Conservation (phyloP, 1,284 basidiomycete species). For the Acaromyces ingoldii region DNA sequence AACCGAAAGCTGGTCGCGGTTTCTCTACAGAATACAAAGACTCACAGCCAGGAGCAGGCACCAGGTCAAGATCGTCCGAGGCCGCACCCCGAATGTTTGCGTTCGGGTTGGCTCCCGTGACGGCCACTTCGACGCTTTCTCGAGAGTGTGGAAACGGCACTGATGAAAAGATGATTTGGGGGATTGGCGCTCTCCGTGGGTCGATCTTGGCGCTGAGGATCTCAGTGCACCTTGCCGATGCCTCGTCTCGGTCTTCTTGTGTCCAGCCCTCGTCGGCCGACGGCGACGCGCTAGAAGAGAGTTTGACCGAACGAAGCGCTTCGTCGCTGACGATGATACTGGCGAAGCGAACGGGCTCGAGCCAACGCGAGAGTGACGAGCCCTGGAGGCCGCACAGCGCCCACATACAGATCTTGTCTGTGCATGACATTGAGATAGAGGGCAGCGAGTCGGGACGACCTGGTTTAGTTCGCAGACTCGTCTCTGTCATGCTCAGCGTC, state of each 20-base stretch:
- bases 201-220: neutral
- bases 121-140: neutral
- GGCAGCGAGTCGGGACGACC: slow-evolving; percentile 34
- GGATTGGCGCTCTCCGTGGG: neutral
- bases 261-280: neutral
- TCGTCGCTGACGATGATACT: slow-evolving; percentile 18
- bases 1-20: neutral
- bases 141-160: neutral
- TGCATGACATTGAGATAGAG: slow-evolving; percentile 30
- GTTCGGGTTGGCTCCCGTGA: neutral
- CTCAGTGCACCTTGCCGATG: neutral
- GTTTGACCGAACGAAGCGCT: neutral
- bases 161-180: neutral
- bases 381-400: slow-evolving; percentile 30
- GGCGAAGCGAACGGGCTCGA: slow-evolving; percentile 19
- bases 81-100: slow-evolving; percentile 8
- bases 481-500: neutral
- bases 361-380: slow-evolving; percentile 16
- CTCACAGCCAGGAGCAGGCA: neutral
- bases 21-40: neutral
- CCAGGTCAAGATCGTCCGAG: neutral
- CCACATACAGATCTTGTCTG: slow-evolving; percentile 38
- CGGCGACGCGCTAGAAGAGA: neutral
- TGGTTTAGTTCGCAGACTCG: slow-evolving; percentile 26
- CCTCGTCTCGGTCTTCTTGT: neutral